These are phyloP conservation scores for Rhizopogon sp. DNA, from an alignment of 768 basidiomycete genomes.

Conservation along the genomic window DNA sequence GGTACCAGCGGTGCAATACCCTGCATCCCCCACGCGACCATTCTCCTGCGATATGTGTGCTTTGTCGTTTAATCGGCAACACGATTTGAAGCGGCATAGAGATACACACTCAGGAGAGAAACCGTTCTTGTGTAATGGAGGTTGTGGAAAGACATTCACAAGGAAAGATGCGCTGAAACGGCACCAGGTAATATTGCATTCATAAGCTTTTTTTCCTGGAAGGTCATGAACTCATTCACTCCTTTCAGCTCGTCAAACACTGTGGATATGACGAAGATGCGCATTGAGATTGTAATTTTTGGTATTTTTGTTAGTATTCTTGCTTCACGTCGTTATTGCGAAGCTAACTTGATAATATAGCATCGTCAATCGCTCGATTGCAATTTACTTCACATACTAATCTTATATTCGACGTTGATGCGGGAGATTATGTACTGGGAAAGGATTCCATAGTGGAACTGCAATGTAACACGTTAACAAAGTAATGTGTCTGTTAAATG, in stretches of 20 bases:
- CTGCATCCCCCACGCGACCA: constrained; percentile 55
- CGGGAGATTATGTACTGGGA: neutral
- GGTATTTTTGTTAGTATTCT: neutral
- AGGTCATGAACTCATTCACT: constrained; percentile 13
- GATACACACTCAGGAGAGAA: constrained; percentile 86
- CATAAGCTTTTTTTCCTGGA: neutral
- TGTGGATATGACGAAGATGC: constrained; percentile 66
- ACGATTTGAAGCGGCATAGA: constrained; percentile 79
- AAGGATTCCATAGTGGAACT: neutral
- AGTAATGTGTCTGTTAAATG: neutral
- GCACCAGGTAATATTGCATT: constrained; percentile 56
- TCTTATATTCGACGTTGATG: neutral
- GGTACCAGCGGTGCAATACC: constrained; percentile 38
- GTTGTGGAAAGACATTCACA: constrained; percentile 84
- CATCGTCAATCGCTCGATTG: neutral
- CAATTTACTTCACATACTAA: constrained; percentile 3
- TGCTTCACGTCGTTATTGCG: neutral
- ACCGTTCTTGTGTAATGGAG: constrained; percentile 77
- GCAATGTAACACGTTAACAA: constrained; percentile 2
- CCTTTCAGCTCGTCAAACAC: constrained; percentile 62
- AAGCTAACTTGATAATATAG: constrained; percentile 1
- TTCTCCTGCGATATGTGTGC: constrained; percentile 71
- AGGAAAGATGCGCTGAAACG: constrained; percentile 84
- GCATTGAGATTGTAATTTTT: constrained; percentile 6
- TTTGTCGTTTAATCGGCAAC: constrained; percentile 80